phyloP scores from a whole-genome alignment of 1,284 basidiomycete genomes.

The Phellinidium pouzarii region DNA sequence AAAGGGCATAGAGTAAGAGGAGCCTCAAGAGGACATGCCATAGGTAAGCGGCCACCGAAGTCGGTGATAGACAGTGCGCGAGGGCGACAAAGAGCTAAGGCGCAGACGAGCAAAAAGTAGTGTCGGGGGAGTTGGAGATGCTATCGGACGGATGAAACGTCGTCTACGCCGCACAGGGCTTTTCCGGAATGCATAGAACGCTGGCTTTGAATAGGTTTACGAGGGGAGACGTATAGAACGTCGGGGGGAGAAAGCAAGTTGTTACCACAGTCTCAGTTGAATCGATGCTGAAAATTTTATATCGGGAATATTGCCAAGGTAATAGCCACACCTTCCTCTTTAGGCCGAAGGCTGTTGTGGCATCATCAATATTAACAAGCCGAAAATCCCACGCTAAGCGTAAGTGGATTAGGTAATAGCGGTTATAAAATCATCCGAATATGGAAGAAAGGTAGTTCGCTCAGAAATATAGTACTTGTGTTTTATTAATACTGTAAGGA shows the following conservation, averaged over 20 bases:
- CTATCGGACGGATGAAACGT: conserved; percentile 45
- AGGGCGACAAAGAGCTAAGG: too few species aligned
- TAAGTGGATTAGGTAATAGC: too few species aligned
- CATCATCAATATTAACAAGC: not conserved
- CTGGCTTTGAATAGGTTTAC: not conserved
- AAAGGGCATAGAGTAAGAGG: conserved; percentile 44
- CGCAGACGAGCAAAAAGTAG: not conserved
- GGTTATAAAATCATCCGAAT: too few species aligned
- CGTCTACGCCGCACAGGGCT: conserved; percentile 34
- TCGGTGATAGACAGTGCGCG: too few species aligned
- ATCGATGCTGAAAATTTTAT: not conserved
- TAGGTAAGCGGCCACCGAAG: conserved; percentile 19
- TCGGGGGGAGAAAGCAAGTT: not conserved
- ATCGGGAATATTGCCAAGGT: not conserved
- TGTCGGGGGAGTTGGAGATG: conserved; percentile 30
- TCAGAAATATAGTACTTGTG: too few species aligned
- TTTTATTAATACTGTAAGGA: too few species aligned
- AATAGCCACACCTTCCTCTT: not conserved
- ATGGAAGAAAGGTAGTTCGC: too few species aligned
- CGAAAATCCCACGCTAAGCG: too few species aligned
- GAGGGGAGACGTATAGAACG: conserved; percentile 8
- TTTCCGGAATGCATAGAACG: conserved; percentile 55
- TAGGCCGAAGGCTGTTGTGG: not conserved
- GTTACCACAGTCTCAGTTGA: not conserved
- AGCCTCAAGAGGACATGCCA: conserved; percentile 32